Evolutionary conservation across 73 alveolate genomes (phyloP), one percentile per base, ranked within the genome.

Genomic region (Paramecium octaurelia): DNA sequence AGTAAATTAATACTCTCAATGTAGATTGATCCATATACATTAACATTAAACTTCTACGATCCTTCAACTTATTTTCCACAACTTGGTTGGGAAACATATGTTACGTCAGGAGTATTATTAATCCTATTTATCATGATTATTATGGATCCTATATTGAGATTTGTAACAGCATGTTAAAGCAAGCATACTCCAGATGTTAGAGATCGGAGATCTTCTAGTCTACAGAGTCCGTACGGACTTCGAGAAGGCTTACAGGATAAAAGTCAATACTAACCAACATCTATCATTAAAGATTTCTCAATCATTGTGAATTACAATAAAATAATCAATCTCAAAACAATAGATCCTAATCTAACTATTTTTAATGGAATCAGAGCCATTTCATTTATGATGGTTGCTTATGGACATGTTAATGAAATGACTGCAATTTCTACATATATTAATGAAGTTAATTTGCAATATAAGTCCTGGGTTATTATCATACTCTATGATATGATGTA

Each of bases 321-420:
- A 75, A 14, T 75, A 24, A 34, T 24, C 35, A 75, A 75, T 34
- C 60, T 75, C 0, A 86, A 86, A 42, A 86, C 86, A n/a, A 54
- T 50, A 23, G 86, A 87, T 87, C 83, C 84, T 3, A 77, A 87
- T 68, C 42, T 87, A 9, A 14, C 73, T 10, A 77, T 87, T n/a
- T 60, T 87, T 58, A 64, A 64, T 87, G 93, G 93, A 24, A 87
- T 64, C 8, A 73, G 89, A 42, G 69, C 93, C 14, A 16, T 87
- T 20, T 14, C 80, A 36, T 87, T 86, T 59, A 34, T 86, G 86
- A 38, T 59, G 85, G 93, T 86, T 59, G 58, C 44, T 18, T 57
- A 31, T 58, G 93, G 93, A 3, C 93, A 87, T 68, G 88, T 42
- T 14, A 54, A 64, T 77, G 46, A 60, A 54, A 73, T 87, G 60